A percentile compares a stretch with the other conserved stretches of the same genome.
phyloP scores from a whole-genome alignment of 2,329 filamentous ascomycete genomes.

The Fusarium tupiense region DNA sequence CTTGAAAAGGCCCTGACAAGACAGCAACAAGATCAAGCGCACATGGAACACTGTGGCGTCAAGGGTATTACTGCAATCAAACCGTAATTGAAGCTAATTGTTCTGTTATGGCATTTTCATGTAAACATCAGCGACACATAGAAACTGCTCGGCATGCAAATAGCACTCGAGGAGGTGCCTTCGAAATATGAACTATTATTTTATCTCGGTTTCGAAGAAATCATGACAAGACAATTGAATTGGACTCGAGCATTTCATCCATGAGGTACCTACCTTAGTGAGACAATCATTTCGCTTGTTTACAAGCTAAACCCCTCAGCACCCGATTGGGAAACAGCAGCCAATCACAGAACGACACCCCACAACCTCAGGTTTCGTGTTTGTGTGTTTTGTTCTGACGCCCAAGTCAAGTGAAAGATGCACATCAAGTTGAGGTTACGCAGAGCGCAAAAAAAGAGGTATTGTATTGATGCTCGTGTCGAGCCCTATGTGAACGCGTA shows the following conservation, averaged over 20 bases:
- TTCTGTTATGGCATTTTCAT: background rate
- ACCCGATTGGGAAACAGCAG: conserved; percentile 21
- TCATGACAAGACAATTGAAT: background rate
- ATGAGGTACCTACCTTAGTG: background rate
- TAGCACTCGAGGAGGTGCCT: background rate
- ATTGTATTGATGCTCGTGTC: conserved; percentile 41
- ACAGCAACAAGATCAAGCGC: background rate
- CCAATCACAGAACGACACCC: conserved; percentile 11
- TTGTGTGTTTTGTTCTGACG: background rate
- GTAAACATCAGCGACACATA: background rate
- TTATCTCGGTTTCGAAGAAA: background rate
- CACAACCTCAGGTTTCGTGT: conserved; percentile 7
- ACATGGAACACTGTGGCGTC: conserved; percentile 10
- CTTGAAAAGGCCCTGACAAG: background rate
- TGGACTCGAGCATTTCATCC: background rate
- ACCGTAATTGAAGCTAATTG: background rate
- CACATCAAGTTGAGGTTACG: conserved; percentile 6
- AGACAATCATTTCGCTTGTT: conserved; percentile 30
- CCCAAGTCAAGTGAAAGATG: background rate
- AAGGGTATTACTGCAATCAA: conserved; percentile 6
- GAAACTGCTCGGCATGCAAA: background rate
- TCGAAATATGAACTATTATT: background rate
- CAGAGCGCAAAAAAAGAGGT: conserved; percentile 36
- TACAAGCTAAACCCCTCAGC: background rate
- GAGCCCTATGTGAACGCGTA: conserved; percentile 42